Evolutionary conservation across 2,329 filamentous ascomycete species (phyloP).

Genomic region (Macrophomina tecta): DNA sequence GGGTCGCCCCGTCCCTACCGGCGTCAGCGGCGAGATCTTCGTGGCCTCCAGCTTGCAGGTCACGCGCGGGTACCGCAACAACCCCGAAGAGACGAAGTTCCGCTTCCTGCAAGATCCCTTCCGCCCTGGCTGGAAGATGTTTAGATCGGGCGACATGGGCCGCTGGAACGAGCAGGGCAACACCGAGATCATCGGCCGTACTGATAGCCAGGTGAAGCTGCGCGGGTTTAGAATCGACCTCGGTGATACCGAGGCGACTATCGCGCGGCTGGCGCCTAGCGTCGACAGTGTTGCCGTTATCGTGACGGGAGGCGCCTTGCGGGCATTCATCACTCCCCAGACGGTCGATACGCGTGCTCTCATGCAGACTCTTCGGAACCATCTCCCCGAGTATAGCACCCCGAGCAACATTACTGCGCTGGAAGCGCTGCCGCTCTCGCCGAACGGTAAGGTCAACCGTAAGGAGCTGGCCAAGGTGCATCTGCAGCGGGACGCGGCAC

Average conservation of each 20-base stretch:
- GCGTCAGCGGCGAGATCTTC: slow-evolving; percentile 28
- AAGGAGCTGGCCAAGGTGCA: slow-evolving; percentile 20
- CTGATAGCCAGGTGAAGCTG: slow-evolving; percentile 32
- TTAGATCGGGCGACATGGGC: slow-evolving; percentile 28
- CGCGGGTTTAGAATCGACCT: slow-evolving; percentile 31
- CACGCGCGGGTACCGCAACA: slow-evolving; percentile 26
- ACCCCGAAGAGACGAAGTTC: slow-evolving; percentile 4
- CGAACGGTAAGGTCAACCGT: slow-evolving; percentile 27
- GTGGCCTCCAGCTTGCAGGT: slow-evolving; percentile 25
- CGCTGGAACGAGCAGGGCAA: slow-evolving; percentile 26
- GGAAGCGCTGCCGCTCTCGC: slow-evolving; percentile 10
- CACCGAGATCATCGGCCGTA: slow-evolving; percentile 30
- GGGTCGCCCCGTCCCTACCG: slow-evolving; percentile 23
- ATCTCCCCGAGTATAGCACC: slow-evolving; percentile 24
- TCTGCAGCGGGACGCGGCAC: neutral
- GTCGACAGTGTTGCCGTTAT: slow-evolving; percentile 22
- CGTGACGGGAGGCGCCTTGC: neutral
- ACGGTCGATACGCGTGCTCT: slow-evolving; percentile 7
- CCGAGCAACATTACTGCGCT: slow-evolving; percentile 15
- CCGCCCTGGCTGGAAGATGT: slow-evolving; percentile 20
- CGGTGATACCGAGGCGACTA: slow-evolving; percentile 29
- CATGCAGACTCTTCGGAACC: neutral
- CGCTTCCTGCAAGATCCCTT: slow-evolving; percentile 26
- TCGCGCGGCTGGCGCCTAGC: neutral
- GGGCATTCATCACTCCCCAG: slow-evolving; percentile 25